phyloP scores from a whole-genome alignment of 257 asterid genomes.

The Thymus mandschuricus region DNA sequence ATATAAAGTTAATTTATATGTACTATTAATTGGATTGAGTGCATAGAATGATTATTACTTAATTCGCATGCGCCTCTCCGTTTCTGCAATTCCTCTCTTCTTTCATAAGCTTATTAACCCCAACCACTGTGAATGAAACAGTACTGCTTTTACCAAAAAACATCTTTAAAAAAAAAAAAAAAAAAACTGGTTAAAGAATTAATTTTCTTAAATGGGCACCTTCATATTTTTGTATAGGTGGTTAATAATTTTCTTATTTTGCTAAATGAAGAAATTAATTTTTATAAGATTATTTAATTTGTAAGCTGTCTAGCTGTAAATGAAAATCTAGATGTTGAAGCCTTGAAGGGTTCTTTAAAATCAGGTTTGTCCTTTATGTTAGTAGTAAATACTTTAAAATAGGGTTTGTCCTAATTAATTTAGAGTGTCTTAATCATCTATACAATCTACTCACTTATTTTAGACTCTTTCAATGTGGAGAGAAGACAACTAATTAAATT shows the following conservation, averaged over 20 bases:
- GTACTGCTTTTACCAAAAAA: slow-evolving; percentile 1
- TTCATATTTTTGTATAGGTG: no score
- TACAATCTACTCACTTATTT: no score
- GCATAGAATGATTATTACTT: slow-evolving; percentile 39
- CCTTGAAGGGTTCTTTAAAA: background rate
- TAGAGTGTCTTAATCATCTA: no score
- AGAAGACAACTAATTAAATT: no score
- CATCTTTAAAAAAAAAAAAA: background rate
- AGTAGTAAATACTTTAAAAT: no score
- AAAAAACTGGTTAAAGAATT: background rate
- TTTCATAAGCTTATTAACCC: slow-evolving; percentile 1
- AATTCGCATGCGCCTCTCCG: slow-evolving; percentile 32
- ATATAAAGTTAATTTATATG: background rate
- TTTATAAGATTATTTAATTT: no score
- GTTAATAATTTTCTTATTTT: background rate
- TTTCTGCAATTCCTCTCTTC: slow-evolving; percentile 31
- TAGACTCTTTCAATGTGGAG: no score
- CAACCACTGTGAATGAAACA: slow-evolving; percentile 40
- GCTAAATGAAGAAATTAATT: background rate
- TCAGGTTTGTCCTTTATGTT: background rate
- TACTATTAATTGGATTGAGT: slow-evolving; percentile 22
- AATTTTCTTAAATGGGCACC: no score
- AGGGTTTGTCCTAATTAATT: no score
- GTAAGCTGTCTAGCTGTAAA: slow-evolving; percentile 2
- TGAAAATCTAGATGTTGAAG: background rate